Conservation (phyloP, 805 yeast genomes). For the Candida sphagnicola region DNA sequence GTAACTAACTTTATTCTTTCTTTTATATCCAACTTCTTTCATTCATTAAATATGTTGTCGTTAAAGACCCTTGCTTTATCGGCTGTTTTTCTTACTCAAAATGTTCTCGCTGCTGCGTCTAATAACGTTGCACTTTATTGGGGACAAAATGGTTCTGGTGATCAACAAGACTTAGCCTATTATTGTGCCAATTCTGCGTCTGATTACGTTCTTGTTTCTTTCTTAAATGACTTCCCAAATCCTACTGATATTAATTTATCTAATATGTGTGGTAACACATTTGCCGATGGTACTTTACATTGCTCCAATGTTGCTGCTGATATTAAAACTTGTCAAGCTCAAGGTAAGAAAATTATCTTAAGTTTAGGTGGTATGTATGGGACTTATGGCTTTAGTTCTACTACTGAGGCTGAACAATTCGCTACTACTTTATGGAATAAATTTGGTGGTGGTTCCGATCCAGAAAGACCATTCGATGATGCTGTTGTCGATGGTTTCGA, state of each 20-base stretch:
- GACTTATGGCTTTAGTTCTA: constrained; percentile 47
- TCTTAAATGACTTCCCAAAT: constrained; percentile 56
- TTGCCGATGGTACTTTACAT: constrained; percentile 37
- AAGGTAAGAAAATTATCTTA: constrained; percentile 69
- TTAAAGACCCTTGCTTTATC: constrained; percentile 8
- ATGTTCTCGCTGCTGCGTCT: constrained; percentile 12
- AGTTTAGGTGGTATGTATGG: constrained; percentile 52
- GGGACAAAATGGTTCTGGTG: constrained; percentile 17
- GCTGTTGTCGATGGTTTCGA: constrained; percentile 34
- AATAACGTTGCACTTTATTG: constrained; percentile 17
- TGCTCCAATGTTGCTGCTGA: constrained; percentile 45
- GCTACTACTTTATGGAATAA: constrained; percentile 38
- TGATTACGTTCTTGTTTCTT: constrained; percentile 66
- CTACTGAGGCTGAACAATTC: constrained; percentile 51
- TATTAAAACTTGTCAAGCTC: constrained; percentile 65
- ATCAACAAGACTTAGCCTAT: constrained; percentile 31
- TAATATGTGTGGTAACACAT: constrained; percentile 19
- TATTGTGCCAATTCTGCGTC: constrained; percentile 67
- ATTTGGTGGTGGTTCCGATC: constrained; percentile 27
- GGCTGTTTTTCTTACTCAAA: constrained; percentile 4
- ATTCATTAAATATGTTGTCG: constrained; percentile 6
- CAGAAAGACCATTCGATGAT: constrained; percentile 22
- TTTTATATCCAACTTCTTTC: neutral
- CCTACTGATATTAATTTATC: constrained; percentile 16
- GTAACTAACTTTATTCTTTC: neutral